Evolutionary conservation across 805 yeast species (phyloP), one percentile per base, ranked within the genome.

Genomic region (Scheffersomyces stipitis): DNA sequence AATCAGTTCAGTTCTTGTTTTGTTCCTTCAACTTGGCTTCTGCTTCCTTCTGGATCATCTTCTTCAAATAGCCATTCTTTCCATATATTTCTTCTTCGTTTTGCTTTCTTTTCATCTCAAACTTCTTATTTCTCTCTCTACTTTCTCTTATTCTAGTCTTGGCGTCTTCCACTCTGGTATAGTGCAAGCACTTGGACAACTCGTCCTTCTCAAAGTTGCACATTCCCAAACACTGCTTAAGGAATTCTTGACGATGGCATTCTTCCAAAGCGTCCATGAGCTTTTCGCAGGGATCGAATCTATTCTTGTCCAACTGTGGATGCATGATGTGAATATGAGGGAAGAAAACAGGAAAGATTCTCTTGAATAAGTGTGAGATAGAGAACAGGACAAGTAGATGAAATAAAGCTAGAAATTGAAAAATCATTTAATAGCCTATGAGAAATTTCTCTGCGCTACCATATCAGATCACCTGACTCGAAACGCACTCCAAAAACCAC

Each of bases 131-230:
- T 56, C 76, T 79, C 38, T 76, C 79, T 37, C 75, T 73, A 34
- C 83, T 77, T 48, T 68, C 67, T 56, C 63, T 55, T 48, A 66
- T 77, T 54, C 69, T 75, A 42, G 69, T 80, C 52, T 75, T 79
- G 55, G 80, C 83, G 23, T 77, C 79, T 18, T 73, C 73, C 10
- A 78, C 56, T 56, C 96, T 75, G 5, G 91, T 85, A 36, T 78
- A 78, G 54, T 88, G 93, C 16, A 95, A 69, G 63, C 99, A 91
- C 52, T 78, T 68, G 24, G 83, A 64, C 36, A 93, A 71, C 34
- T 85, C 90, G 44, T 84, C 86, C 52, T 89, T 89, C 51, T 84
- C 82, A 36, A 81, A 80, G 61, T 88, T 87, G 64, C 99, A 91
- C 41, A 77, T 70, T 18, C 98, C 98, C 48, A 87, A 67, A 5